Base-by-base conservation (phyloP, 352 stramenopile genomes). In the Peronospora farinosa region DNA sequence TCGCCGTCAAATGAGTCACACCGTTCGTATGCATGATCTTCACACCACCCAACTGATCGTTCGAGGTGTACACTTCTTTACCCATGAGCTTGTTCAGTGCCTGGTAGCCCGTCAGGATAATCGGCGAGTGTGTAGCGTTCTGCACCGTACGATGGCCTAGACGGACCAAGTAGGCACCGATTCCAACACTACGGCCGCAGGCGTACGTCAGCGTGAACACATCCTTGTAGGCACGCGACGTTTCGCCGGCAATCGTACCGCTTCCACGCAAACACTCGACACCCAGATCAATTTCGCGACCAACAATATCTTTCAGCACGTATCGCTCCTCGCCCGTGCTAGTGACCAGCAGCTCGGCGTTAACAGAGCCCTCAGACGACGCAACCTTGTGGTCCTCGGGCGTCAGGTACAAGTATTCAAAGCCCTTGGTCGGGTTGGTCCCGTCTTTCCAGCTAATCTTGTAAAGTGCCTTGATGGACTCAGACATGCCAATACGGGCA, bases 31-130 rank as follows among this genome's bases (percentile, higher is more conserved):
- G 96, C 97, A 99, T 99, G 63, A 99, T 98, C 60, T 96, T 96
- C 48, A 97, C 87, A 15, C 96, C 97, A 66, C 97, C 97, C n/a
- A 99, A 79, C 72, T 99, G 97, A 61, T 99, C 95, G 74, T 99
- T 99, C 3, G 95, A 99, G 30, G 95, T 97, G 80, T 99, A 99
- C 40, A 99, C 96, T 60, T 98, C 88, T 65, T 96, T 92, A 60
- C 97, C 97, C 96, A 99, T 99, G 40, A 99, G 82, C 76, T 99
- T 99, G 79, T 99, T 99, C 37, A 99, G 79, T n/a, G 97, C 97
- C 78, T 98, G 96, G 78, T 97, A 99, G 27, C 97, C 97, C 40
- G 97, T 99, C 21, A 99, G 77, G 69, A 99, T 98, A 60, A 99
- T 99, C 13, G 97, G 97, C 51, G 95, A 96, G 57, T 92, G 84